Evolutionary conservation across 371 early-diverging fungal species (phyloP).

Genomic region (Mortierella sp.): DNA sequence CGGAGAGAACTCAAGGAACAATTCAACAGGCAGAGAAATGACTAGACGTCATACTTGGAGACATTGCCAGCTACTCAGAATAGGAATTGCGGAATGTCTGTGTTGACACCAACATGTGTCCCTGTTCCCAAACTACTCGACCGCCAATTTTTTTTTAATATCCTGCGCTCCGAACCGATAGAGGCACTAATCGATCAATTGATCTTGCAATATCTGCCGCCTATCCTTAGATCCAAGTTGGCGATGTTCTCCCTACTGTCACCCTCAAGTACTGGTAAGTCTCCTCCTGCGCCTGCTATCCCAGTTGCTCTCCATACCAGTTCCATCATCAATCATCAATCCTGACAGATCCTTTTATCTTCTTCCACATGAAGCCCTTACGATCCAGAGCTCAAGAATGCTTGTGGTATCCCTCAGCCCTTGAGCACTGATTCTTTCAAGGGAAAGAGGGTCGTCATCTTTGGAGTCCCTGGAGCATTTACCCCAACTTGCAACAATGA

Average conservation of each 20-base stretch:
- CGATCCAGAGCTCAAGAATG: slow-evolving; percentile 60
- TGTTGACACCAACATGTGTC: too few relatives aligned
- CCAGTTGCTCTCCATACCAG: not conserved
- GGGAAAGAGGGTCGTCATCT: slow-evolving; percentile 82
- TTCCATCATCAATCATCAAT: not conserved
- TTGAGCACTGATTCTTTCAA: slow-evolving; percentile 69
- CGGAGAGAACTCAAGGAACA: too few relatives aligned
- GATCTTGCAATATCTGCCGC: not conserved
- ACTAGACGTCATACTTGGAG: too few relatives aligned
- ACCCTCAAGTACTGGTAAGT: slow-evolving; percentile 60
- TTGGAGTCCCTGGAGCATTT: slow-evolving; percentile 86
- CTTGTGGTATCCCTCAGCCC: slow-evolving; percentile 66
- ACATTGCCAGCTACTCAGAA: too few relatives aligned
- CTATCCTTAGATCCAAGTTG: slow-evolving; percentile 56
- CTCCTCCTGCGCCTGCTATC: not conserved
- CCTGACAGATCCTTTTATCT: not conserved
- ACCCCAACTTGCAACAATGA: slow-evolving; percentile 85
- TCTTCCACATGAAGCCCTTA: slow-evolving; percentile 45
- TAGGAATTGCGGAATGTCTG: too few relatives aligned
- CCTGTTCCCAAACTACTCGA: too few relatives aligned
- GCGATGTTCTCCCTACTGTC: slow-evolving; percentile 61
- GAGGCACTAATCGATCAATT: not conserved
- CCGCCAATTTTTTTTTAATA: not conserved
- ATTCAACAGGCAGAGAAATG: too few relatives aligned
- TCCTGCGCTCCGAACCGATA: not conserved